Evolutionary conservation across 306 rosid genomes (phyloP).

Genomic region (Prinsepia uniflora): DNA sequence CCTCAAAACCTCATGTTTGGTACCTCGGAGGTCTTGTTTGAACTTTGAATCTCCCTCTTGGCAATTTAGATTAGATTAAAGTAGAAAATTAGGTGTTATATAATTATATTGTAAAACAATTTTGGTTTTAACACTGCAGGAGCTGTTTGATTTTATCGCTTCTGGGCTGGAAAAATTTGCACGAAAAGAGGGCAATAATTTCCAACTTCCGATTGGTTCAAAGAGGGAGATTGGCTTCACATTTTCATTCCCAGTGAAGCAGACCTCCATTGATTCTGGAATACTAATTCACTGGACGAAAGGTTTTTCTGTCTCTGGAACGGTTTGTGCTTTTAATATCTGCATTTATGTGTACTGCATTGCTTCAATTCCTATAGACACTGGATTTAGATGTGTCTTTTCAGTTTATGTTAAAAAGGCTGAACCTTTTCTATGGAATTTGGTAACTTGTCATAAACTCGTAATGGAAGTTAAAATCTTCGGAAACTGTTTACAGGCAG

Average conservation of each 20-base stretch:
- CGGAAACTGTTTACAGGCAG: constrained; percentile 48
- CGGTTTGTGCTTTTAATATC: constrained; percentile 40
- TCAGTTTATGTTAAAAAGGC: neutral
- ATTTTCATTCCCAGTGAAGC: constrained; percentile 91
- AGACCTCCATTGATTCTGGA: constrained; percentile 81
- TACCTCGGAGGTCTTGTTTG: constrained; percentile 51
- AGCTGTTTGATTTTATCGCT: constrained; percentile 87
- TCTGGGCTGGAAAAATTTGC: constrained; percentile 65
- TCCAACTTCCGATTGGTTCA: constrained; percentile 47
- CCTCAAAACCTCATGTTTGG: constrained; percentile 73
- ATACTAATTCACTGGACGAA: constrained; percentile 92
- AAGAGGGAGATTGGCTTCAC: constrained; percentile 88
- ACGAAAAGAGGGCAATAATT: constrained; percentile 50
- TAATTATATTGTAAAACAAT: neutral
- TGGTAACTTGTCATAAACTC: neutral
- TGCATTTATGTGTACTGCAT: neutral
- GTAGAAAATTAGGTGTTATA: neutral
- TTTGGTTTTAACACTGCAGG: constrained; percentile 32
- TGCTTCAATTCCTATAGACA: neutral
- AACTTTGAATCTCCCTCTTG: too few relatives aligned
- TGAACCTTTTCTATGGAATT: neutral
- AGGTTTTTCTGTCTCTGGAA: constrained; percentile 87
- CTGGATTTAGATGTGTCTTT: too few relatives aligned
- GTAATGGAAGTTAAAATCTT: constrained; percentile 16
- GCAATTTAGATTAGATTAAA: neutral